Percentiles rank a stretch among this genome's conserved stretches.
Evolutionary conservation across 139 green algal genomes (phyloP).

Genomic region (Closterium sp.): DNA sequence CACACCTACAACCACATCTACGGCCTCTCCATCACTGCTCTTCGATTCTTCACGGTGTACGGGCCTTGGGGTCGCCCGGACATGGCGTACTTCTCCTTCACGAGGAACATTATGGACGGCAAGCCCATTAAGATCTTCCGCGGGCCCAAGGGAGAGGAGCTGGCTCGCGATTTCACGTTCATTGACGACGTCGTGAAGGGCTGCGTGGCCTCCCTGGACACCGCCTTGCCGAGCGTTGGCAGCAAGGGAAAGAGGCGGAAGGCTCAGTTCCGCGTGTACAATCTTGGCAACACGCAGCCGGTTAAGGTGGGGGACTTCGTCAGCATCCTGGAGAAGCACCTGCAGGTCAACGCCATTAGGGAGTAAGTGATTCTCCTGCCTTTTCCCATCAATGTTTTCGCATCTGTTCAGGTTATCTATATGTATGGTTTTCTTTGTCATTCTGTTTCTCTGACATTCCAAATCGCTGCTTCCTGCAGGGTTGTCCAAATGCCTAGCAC

Average conservation of each 20-base stretch:
- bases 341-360: slow-evolving; percentile 57
- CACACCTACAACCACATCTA: slow-evolving; percentile 78
- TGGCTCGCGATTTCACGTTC: slow-evolving; percentile 77
- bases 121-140: slow-evolving; percentile 71
- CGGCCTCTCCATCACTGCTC: slow-evolving; percentile 64
- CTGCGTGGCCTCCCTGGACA: slow-evolving; percentile 64
- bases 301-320: slow-evolving; percentile 71
- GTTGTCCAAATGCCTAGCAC: slow-evolving; percentile 65
- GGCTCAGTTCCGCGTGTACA: slow-evolving; percentile 63
- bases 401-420: not conserved
- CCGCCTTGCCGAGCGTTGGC: slow-evolving; percentile 37
- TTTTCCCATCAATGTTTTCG: not conserved
- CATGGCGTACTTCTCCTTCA: slow-evolving; percentile 81
- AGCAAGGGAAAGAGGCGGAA: slow-evolving; percentile 27
- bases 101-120: slow-evolving; percentile 59
- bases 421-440: not conserved
- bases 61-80: slow-evolving; percentile 70
- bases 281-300: slow-evolving; percentile 77
- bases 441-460: not conserved
- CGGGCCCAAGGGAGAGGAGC: slow-evolving; percentile 41
- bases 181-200: slow-evolving; percentile 76
- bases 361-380: slow-evolving; percentile 31
- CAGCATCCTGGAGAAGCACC: slow-evolving; percentile 60
- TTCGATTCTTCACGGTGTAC: slow-evolving; percentile 87
- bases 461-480: not conserved